Conservation (phyloP, 2,329 filamentous ascomycete genomes). For the Fusarium chlamydosporum region DNA sequence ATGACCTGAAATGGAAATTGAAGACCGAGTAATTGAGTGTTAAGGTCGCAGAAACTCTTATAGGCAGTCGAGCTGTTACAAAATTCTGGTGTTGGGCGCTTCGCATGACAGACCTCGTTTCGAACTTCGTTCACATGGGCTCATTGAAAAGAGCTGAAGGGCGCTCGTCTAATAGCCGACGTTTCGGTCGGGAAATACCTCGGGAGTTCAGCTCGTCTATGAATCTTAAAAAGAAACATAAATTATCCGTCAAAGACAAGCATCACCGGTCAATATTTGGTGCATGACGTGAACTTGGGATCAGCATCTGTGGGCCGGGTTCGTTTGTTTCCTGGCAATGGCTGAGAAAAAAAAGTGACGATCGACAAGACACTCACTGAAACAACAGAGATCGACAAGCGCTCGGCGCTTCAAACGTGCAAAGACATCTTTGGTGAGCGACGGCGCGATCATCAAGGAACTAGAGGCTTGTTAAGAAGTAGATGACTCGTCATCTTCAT, state of each 20-base stretch:
- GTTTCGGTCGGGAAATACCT: slow-evolving; percentile 41
- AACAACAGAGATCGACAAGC: slow-evolving; percentile 34
- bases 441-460: slow-evolving; percentile 39
- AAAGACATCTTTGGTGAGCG: slow-evolving; percentile 24
- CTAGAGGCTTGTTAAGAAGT: slow-evolving; percentile 8
- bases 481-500: slow-evolving; percentile 45
- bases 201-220: slow-evolving; percentile 18
- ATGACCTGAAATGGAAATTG: neutral
- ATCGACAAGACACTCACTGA: slow-evolving; percentile 40
- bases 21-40: neutral
- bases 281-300: slow-evolving; percentile 35
- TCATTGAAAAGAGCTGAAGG: neutral
- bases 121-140: slow-evolving; percentile 9
- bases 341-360: slow-evolving; percentile 31
- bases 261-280: slow-evolving; percentile 23
- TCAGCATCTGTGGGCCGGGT: slow-evolving; percentile 22
- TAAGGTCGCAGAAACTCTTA: neutral
- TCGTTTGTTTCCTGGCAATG: slow-evolving; percentile 29
- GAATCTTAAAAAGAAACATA: slow-evolving; percentile 20
- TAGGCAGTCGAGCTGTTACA: neutral
- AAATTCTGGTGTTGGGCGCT: slow-evolving; percentile 5
- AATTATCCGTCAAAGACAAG: slow-evolving; percentile 9
- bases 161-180: slow-evolving; percentile 22
- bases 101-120: slow-evolving; percentile 23
- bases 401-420: slow-evolving; percentile 33